Base-by-base conservation (phyloP, 768 basidiomycete species). In the Leccinum variicolor region DNA sequence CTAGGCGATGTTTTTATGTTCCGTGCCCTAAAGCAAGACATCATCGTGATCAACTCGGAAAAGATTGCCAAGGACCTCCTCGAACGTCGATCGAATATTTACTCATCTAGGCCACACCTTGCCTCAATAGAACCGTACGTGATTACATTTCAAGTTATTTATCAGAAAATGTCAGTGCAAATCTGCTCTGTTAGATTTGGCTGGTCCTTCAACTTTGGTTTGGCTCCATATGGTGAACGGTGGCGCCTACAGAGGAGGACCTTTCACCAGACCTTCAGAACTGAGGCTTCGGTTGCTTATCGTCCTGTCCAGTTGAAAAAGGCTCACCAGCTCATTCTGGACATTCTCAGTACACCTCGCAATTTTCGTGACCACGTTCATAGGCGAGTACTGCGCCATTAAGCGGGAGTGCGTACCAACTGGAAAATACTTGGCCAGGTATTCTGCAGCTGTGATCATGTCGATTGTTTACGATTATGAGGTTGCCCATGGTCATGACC, bases 391-490 rank as follows among this genome's bases (percentile, higher is more conserved):
- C 46, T 4, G 7, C 17, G 33, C 4, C 1, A 2, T 19, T 1
- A 8, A 33, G 25, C 2, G 14, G 21, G 19, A 17, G 0, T 21
- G 8, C 5, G 9, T 26, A 34, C 46, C 5, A 31, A 64, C 23
- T 1, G 4, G 4, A 4, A 21, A 41, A 14, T 25, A 29, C 26
- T 6, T 9, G 10, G 43, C 4, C 34, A 76, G 76, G 53, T 63
- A 68, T 46, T 66, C 75, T 10, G 70, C 75, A 17, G 68, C 75
- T 2, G 69, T 77, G 1, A 68, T 79, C 41, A 64, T 80, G 55
- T 70, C 73, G 15, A 67, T 80, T 15, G 69, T 74, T 15, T 81
- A 81, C 31, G 80, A 77, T 21, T 68, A 73, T 13, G 62, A 73
- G 5, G 68, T 77, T 11, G 69, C 71, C 11, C 65, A 73, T 4